Evolutionary conservation across 305 asterid species (phyloP).

Genomic region (Caryopteris hybrid): DNA sequence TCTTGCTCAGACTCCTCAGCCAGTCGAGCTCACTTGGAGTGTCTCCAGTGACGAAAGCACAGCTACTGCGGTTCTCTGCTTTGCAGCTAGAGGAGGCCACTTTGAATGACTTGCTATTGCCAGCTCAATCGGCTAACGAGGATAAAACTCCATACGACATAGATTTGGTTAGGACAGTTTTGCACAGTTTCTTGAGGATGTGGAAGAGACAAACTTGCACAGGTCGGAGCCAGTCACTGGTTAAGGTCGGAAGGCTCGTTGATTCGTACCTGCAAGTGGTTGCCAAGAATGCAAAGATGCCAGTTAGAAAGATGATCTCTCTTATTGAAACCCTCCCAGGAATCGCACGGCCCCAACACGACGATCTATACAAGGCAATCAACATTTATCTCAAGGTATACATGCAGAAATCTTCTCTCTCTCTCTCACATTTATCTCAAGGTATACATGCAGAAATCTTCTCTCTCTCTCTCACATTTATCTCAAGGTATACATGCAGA

Average conservation of each 20-base stretch:
- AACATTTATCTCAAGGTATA: constrained; percentile 68
- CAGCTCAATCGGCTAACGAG: constrained; percentile 3
- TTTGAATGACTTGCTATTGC: constrained; percentile 42
- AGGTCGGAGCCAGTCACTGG: no score
- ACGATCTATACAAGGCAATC: constrained; percentile 64
- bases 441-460: no score
- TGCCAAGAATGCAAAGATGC: constrained; percentile 40
- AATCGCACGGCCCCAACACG: constrained; percentile 63
- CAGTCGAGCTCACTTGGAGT: constrained; percentile 32
- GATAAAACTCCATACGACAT: constrained; percentile 29
- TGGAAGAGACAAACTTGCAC: constrained; percentile 54
- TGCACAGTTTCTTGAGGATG: constrained; percentile 58
- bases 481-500: no score
- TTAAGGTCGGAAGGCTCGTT: constrained; percentile 46
- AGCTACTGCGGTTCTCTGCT: constrained; percentile 54
- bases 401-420: no score
- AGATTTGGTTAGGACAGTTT: constrained; percentile 44
- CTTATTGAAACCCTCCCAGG: constrained; percentile 63
- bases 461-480: no score
- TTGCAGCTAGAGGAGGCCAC: constrained; percentile 58
- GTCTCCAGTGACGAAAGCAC: constrained; percentile 49
- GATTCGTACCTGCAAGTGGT: constrained; percentile 62
- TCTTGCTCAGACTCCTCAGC: constrained; percentile 56
- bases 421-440: no score
- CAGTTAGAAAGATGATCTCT: constrained; percentile 43